A percentile compares a stretch with the other conserved stretches of the same genome.
phyloP scores from a whole-genome alignment of 257 asterid genomes.

The Nicotiana obtusifolia region DNA sequence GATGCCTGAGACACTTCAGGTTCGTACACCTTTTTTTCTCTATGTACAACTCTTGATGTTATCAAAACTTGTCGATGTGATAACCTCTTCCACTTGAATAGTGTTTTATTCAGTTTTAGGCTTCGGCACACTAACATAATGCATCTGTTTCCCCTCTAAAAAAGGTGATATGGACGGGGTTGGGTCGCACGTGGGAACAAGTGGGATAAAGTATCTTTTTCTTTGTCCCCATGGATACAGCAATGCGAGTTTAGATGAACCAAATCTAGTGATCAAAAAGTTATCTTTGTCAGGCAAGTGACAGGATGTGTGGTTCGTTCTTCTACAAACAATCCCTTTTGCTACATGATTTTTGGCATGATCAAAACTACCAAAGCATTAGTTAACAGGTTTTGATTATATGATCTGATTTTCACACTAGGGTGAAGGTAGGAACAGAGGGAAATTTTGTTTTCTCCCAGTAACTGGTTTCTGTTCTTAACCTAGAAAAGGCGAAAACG shows the following conservation, averaged over 20 bases:
- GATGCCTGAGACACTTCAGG: slow-evolving; percentile 72
- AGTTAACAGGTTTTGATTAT: not conserved
- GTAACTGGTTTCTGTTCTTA: not conserved
- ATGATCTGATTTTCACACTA: not conserved
- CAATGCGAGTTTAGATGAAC: not conserved
- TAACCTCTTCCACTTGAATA: not conserved
- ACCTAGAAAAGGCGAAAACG: not conserved
- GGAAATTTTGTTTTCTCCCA: not conserved
- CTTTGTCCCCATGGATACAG: too few species aligned
- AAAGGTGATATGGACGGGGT: not conserved
- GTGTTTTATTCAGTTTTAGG: not conserved
- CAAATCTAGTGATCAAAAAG: not conserved
- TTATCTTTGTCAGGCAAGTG: not conserved
- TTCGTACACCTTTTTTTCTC: slow-evolving; percentile 3
- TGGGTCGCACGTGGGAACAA: not conserved
- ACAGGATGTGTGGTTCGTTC: not conserved
- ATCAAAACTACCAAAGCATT: not conserved
- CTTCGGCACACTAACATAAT: not conserved
- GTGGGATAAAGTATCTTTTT: not conserved
- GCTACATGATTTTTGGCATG: not conserved
- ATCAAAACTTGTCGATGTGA: not conserved
- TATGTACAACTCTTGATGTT: not conserved
- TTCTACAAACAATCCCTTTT: not conserved
- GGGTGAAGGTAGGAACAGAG: not conserved
- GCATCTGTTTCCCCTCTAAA: not conserved